Evolutionary conservation across 108 stramenopile species (phyloP).

Genomic region (Chaetoceros tenuissimus): DNA sequence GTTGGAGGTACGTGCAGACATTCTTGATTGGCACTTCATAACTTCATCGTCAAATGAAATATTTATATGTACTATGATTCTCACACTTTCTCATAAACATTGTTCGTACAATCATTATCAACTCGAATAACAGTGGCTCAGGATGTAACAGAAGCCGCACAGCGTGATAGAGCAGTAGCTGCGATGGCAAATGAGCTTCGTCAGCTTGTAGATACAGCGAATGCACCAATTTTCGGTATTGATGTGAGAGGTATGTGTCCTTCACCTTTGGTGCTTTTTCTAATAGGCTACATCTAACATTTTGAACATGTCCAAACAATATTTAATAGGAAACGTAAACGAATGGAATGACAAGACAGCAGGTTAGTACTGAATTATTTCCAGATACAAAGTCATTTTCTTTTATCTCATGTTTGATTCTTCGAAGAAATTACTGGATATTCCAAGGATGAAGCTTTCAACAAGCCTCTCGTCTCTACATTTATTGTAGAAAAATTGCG

Average conservation of each 20-base stretch:
- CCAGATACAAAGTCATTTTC: too few species aligned
- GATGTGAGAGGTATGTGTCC: too few species aligned
- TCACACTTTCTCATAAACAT: too few species aligned
- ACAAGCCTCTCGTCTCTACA: conserved; percentile 45
- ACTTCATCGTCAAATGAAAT: too few species aligned
- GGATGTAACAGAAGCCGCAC: conserved; percentile 32
- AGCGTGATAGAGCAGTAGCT: neutral
- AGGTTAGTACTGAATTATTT: too few species aligned
- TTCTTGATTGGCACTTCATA: too few species aligned
- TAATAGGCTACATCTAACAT: too few species aligned
- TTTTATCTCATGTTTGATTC: too few species aligned
- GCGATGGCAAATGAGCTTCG: neutral
- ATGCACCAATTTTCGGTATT: conserved; percentile 20
- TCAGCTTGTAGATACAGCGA: conserved; percentile 15
- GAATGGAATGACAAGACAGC: conserved; percentile 30
- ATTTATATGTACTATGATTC: too few species aligned
- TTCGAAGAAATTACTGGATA: conserved; percentile 60
- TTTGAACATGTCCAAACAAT: neutral
- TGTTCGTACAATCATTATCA: too few species aligned
- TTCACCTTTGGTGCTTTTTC: too few species aligned
- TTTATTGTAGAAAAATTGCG: conserved; percentile 50
- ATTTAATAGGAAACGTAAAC: conserved; percentile 12
- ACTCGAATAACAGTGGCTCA: conserved; percentile 65
- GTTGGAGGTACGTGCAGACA: conserved; percentile 57
- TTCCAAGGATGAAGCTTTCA: conserved; percentile 55